Base-by-base conservation (phyloP, 352 stramenopile species). In the Pythium dissotocum region DNA sequence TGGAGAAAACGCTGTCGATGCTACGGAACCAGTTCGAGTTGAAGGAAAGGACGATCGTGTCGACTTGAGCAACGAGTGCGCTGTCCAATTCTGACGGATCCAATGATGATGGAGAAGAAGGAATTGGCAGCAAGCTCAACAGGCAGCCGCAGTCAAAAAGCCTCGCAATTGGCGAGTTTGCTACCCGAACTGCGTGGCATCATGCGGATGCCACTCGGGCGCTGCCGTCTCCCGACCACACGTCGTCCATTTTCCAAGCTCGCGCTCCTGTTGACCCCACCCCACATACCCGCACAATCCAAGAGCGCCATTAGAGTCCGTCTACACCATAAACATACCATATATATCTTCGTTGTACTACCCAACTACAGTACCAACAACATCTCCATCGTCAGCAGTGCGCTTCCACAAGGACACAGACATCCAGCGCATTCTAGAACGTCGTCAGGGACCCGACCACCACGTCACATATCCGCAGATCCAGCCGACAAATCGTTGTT, bases 121-220 rank as follows among this genome's bases (percentile, higher is more conserved):
- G 2, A 55, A 60, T 30, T 52, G 44, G 44, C 21, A 14, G 44
- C 8, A 9, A 28, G n/a, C 44, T 52, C 44, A 52, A 52, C 44
- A 30, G 67, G 67, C 67, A 68, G 58, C 68, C 57, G 63, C 68
- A 75, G 68, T 67, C 58, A 55, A 66, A 70, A 61, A 68, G 68
- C 68, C 68, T 75, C 68, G 68, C 68, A 75, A 70, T 75, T 65
- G 68, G 68, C 68, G 68, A 75, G 68, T 74, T 67, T 67, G 68
- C 68, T 75, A 70, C 68, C 62, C 68, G 62, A 68, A 67, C 61
- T 61, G 58, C 42, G 68, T 67, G 63, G 53, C 63, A 70, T 75
- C 68, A 70, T 58, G 49, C 5, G 62, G 68, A 69, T 70, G 62
- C 63, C 68, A 68, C 63, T 69, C 66, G 66, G 66, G 66, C 66